Conservation (phyloP, 2,329 filamentous ascomycete genomes). For the Colletotrichum neosansevieriae region DNA sequence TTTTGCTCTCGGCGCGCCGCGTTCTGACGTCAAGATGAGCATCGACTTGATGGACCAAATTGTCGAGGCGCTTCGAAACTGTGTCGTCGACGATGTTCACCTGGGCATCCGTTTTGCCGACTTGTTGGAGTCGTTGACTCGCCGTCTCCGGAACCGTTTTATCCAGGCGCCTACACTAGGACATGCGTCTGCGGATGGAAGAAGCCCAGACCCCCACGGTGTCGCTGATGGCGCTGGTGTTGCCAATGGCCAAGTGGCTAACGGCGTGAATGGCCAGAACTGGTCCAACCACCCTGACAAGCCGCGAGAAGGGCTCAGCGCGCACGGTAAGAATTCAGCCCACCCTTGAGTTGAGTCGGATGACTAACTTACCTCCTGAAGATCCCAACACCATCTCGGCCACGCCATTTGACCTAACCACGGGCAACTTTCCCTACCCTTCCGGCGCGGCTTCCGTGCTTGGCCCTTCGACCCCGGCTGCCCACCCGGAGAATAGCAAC, state of each 20-base stretch:
- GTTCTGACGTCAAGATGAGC: slow-evolving; percentile 81
- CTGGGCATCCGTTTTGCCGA: slow-evolving; percentile 87
- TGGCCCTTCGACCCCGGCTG: slow-evolving; percentile 62
- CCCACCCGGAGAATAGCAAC: slow-evolving; percentile 49
- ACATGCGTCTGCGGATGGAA: slow-evolving; percentile 54
- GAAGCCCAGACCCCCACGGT: slow-evolving; percentile 53
- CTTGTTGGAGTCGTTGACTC: slow-evolving; percentile 82
- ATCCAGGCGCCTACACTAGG: slow-evolving; percentile 71
- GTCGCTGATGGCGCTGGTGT: slow-evolving; percentile 40
- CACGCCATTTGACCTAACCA: slow-evolving; percentile 70
- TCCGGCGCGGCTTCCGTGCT: slow-evolving; percentile 60
- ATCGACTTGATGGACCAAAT: slow-evolving; percentile 81
- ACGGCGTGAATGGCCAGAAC: slow-evolving; percentile 32
- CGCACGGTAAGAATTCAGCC: slow-evolving; percentile 49
- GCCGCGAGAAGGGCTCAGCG: slow-evolving; percentile 55
- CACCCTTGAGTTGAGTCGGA: slow-evolving; percentile 32
- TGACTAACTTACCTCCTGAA: slow-evolving; percentile 24
- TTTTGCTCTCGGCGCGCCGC: slow-evolving; percentile 83
- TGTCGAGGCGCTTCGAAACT: slow-evolving; percentile 79
- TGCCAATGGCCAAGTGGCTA: slow-evolving; percentile 23
- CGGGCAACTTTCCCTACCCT: slow-evolving; percentile 67
- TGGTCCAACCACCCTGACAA: slow-evolving; percentile 53
- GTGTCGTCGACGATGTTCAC: slow-evolving; percentile 87
- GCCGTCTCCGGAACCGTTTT: slow-evolving; percentile 79
- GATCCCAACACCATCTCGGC: slow-evolving; percentile 65